Base-by-base conservation (phyloP, 352 stramenopile genomes). In the Aphanomyces euteiches region DNA sequence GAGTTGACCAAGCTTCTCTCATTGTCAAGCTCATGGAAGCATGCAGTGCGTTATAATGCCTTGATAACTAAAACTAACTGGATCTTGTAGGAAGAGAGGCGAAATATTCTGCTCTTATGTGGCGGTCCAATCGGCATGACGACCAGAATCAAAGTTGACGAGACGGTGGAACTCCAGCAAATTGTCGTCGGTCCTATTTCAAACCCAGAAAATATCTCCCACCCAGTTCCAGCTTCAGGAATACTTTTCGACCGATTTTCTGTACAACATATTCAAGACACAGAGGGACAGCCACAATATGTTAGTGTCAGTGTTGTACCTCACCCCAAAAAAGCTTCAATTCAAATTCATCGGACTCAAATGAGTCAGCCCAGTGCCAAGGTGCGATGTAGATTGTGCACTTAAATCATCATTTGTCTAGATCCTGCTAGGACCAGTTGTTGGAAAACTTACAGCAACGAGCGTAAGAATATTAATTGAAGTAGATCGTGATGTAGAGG, bases 401-500 rank as follows among this genome's bases (percentile, higher is more conserved):
- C 6, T 12, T 41, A 12, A 61, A 12, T 34, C 8, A 19, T 19
- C 17, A n/a, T 37, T 34, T 7, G 19, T 34, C 19, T 50, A 67
- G 59, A 34, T 92, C 1, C 38, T 90, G 34, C 36, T 90, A 7
- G 85, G 85, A 3, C 85, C 85, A 8, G 72, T 92, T n/a, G 67
- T 92, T 36, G 83, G 85, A 34, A 75, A 78, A 15, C 76, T 90
- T 13, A 87, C 81, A n/a, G 74, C 79, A 6, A 71, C 74, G 12
- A 79, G 83, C 28, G 77, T 77, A 1, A 74, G 85, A 19, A 82
- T 92, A 37, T 74, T 92, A 3, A 61, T 92, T 41, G 85, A 90
- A 47, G 58, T 90, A 19, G 83, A 90, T 56, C 79, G 78, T 0
- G 28, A 67, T 3, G 81, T 78, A 7, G 21, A 72, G 0, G 83